Conservation (phyloP, 768 basidiomycete species). For the Mycena leptocephala region DNA sequence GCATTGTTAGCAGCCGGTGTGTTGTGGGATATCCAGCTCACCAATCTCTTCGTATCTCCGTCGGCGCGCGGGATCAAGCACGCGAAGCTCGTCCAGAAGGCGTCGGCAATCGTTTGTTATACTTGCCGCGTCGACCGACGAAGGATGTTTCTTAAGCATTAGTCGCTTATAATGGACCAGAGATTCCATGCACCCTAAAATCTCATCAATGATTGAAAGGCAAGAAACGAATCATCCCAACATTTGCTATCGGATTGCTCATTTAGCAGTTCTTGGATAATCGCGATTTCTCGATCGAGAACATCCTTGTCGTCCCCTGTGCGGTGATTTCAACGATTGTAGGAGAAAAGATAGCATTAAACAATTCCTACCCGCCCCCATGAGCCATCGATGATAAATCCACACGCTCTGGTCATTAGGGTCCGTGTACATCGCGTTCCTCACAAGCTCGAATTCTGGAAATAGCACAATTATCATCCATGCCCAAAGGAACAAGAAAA, state of each 20-base stretch:
- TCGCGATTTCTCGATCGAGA: slow-evolving; percentile 81
- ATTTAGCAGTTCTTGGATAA: slow-evolving; percentile 87
- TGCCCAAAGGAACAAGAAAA: not conserved
- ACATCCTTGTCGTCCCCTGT: slow-evolving; percentile 73
- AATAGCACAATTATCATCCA: slow-evolving; percentile 17
- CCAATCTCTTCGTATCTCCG: slow-evolving; percentile 81
- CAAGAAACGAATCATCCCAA: slow-evolving; percentile 45
- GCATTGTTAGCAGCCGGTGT: not conserved
- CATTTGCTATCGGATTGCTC: slow-evolving; percentile 97
- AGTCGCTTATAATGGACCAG: slow-evolving; percentile 87
- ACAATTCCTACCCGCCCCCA: slow-evolving; percentile 76
- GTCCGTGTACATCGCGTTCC: slow-evolving; percentile 96
- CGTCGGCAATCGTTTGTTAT: slow-evolving; percentile 62
- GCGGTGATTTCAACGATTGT: not conserved
- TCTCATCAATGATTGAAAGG: slow-evolving; percentile 4
- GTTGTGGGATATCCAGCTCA: slow-evolving; percentile 45
- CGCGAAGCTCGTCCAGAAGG: slow-evolving; percentile 71
- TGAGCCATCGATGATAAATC: slow-evolving; percentile 99
- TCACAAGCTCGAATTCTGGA: slow-evolving; percentile 92
- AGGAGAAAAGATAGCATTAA: not conserved
- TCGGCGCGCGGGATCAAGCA: slow-evolving; percentile 77
- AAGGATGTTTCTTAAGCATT: slow-evolving; percentile 67
- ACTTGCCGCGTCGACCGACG: slow-evolving; percentile 48
- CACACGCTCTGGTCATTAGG: slow-evolving; percentile 97
- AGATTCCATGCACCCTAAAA: slow-evolving; percentile 94